These are phyloP conservation scores for Russula compacta DNA, from an alignment of 768 basidiomycete species.

Conservation along the genomic window DNA sequence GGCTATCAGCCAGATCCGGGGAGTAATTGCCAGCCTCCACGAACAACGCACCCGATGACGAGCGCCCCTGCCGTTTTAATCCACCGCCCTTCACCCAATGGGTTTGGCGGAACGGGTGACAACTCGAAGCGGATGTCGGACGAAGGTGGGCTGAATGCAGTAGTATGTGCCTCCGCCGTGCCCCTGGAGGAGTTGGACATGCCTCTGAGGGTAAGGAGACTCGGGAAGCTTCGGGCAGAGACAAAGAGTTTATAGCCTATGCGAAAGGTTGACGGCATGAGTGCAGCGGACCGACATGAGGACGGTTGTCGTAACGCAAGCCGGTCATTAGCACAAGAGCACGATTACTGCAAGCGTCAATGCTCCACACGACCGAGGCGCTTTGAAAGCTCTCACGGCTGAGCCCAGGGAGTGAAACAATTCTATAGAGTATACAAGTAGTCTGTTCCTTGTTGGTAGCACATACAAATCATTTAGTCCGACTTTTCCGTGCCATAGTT, in stretches of 20 bases:
- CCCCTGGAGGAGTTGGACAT: background rate
- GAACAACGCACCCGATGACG: constrained; percentile 55
- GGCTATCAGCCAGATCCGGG: background rate
- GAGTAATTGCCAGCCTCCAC: background rate
- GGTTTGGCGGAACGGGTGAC: constrained; percentile 54
- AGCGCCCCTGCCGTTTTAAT: constrained; percentile 70
- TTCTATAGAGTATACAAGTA: constrained; percentile 1
- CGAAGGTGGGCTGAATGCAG: background rate
- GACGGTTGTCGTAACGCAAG: background rate
- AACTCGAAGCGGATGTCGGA: constrained; percentile 32
- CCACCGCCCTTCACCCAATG: constrained; percentile 57
- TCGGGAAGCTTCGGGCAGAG: background rate
- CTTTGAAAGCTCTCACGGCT: background rate
- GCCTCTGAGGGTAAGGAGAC: background rate
- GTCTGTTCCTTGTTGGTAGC: background rate
- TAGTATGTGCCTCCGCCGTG: background rate
- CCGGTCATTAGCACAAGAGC: background rate
- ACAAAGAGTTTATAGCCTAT: constrained; percentile 2
- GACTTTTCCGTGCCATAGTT: background rate
- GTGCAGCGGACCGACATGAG: background rate
- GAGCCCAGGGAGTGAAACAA: background rate
- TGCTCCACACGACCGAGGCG: background rate
- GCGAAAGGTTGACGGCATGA: constrained; percentile 9
- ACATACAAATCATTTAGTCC: constrained; percentile 7
- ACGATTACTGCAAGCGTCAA: background rate